These are phyloP conservation scores for Microdochium paspali DNA, from an alignment of 2,329 filamentous ascomycete species.

Conservation along the genomic window DNA sequence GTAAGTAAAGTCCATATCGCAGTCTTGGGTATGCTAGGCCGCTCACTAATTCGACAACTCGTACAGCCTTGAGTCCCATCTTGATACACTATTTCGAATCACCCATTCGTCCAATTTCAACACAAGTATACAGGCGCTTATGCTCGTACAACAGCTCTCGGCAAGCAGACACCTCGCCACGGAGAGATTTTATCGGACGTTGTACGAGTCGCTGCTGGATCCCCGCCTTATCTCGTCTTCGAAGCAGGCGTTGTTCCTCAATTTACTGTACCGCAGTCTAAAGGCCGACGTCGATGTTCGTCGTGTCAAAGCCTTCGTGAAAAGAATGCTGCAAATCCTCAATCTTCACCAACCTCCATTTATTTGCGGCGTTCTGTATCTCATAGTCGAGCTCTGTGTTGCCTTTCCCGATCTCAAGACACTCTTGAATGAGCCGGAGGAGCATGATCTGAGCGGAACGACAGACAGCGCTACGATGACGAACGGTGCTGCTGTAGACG, in stretches of 20 bases:
- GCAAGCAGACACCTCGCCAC: constrained; percentile 69
- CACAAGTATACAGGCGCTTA: constrained; percentile 89
- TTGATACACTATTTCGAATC: constrained; percentile 90
- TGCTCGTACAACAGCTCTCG: constrained; percentile 89
- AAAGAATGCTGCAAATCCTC: constrained; percentile 80
- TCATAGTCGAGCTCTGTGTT: constrained; percentile 70
- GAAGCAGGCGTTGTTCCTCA: constrained; percentile 92
- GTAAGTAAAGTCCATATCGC: constrained; percentile 33
- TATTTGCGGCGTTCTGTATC: constrained; percentile 83
- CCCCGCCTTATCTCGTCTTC: constrained; percentile 81
- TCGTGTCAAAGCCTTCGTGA: constrained; percentile 90
- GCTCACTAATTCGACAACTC: too few relatives aligned
- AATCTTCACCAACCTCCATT: constrained; percentile 88
- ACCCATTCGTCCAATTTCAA: constrained; percentile 99
- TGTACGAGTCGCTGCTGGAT: constrained; percentile 92
- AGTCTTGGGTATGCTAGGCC: too few relatives aligned
- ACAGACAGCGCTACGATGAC: constrained; percentile 37
- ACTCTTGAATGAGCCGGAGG: constrained; percentile 73
- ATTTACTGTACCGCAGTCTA: constrained; percentile 77
- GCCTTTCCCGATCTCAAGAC: constrained; percentile 73
- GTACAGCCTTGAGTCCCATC: constrained; percentile 75
- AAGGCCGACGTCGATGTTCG: constrained; percentile 87
- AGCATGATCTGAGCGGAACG: constrained; percentile 61
- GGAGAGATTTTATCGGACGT: constrained; percentile 87
- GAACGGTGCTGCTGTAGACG: constrained; percentile 7